Conservation (phyloP, 331 rosid genomes). For the Arachis monticola region DNA sequence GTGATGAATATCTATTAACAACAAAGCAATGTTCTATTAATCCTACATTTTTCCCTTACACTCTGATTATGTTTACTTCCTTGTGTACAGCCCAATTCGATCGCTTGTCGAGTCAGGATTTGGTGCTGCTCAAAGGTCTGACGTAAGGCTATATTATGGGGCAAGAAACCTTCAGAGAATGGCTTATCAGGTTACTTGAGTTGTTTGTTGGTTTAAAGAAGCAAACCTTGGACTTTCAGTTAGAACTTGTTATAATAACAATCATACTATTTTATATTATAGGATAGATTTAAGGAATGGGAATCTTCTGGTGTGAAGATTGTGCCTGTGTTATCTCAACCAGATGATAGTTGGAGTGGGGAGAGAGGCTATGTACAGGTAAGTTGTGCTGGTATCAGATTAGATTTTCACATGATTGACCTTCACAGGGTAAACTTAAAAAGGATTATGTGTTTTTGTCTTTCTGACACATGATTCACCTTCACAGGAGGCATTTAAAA, state of each 20-base stretch:
- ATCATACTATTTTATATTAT: constrained; percentile 31
- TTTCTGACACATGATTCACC: constrained; percentile 17
- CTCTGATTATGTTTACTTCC: constrained; percentile 16
- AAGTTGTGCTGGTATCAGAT: constrained; percentile 13
- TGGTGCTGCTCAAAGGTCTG: constrained; percentile 68
- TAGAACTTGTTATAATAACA: constrained; percentile 34
- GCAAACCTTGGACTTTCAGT: constrained; percentile 5
- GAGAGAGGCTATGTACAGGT: constrained; percentile 95
- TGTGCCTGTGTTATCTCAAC: constrained; percentile 94
- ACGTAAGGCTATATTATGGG: constrained; percentile 85
- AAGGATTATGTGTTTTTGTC: not conserved
- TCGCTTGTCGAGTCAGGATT: constrained; percentile 88
- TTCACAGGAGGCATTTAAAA: constrained; percentile 81
- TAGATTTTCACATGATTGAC: constrained; percentile 30
- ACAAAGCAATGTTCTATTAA: constrained; percentile 1
- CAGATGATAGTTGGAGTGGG: constrained; percentile 78
- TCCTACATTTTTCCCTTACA: constrained; percentile 6
- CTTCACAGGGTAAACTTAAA: not conserved
- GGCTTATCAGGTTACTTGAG: constrained; percentile 86
- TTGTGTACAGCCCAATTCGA: constrained; percentile 76
- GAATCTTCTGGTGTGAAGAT: constrained; percentile 87
- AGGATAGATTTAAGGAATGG: constrained; percentile 95
- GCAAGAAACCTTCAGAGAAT: constrained; percentile 86
- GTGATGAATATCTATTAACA: not conserved
- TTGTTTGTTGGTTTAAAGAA: constrained; percentile 29